Evolutionary conservation across 768 basidiomycete genomes (phyloP).

Genomic region (Auriscalpium orientale): DNA sequence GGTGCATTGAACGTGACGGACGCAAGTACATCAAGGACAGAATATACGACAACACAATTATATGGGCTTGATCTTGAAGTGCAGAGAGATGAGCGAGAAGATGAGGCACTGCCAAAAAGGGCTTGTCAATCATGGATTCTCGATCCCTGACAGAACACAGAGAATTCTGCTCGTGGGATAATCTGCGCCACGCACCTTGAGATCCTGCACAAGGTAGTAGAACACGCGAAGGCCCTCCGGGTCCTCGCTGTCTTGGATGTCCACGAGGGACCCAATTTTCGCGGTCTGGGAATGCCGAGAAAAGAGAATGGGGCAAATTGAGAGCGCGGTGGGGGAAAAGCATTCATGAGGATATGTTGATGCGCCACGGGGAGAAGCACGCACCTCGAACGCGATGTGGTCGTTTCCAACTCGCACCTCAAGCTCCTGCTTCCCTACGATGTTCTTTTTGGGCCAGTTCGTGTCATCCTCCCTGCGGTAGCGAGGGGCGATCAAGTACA

Average conservation of each 20-base stretch:
- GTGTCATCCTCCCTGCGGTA: constrained; percentile 86
- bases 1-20: neutral
- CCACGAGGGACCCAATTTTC: constrained; percentile 94
- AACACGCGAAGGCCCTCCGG: constrained; percentile 96
- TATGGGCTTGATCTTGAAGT: constrained; percentile 99
- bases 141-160: too few relatives aligned
- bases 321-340: neutral
- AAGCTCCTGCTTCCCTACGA: constrained; percentile 96
- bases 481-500: neutral
- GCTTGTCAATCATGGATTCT: neutral
- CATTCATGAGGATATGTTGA: neutral
- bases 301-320: neutral
- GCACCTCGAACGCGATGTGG: constrained; percentile 94
- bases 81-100: constrained; percentile 94
- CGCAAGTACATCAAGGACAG: neutral
- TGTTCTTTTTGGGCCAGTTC: constrained; percentile 99
- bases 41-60: constrained; percentile 28
- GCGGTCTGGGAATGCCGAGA: constrained; percentile 61
- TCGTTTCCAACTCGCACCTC: constrained; percentile 92
- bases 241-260: constrained; percentile 95
- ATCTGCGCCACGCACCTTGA: constrained; percentile 55
- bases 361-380: constrained; percentile 14
- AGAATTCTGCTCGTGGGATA: neutral
- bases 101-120: constrained; percentile 71
- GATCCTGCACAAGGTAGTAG: constrained; percentile 97